phyloP scores from a whole-genome alignment of 2,329 filamentous ascomycete species.

The Aspergillus sp. region DNA sequence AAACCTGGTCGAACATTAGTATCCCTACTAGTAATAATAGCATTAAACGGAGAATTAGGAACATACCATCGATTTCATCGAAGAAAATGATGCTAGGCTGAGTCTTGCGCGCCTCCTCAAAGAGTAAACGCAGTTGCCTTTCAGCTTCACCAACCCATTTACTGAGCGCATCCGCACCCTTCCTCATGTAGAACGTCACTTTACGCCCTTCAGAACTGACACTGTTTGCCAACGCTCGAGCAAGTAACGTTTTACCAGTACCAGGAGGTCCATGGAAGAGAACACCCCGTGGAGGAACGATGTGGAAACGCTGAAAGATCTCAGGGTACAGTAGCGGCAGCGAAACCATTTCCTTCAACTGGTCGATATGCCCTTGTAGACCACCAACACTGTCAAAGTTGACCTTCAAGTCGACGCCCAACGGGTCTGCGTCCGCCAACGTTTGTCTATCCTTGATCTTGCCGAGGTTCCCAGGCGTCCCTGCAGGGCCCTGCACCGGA shows the following conservation, averaged over 20 bases:
- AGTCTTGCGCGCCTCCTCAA: constrained; percentile 90
- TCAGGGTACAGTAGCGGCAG: constrained; percentile 91
- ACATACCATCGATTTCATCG: constrained; percentile 85
- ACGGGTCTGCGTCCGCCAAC: constrained; percentile 85
- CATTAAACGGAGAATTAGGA: background rate
- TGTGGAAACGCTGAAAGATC: constrained; percentile 82
- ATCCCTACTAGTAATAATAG: background rate
- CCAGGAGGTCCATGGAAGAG: constrained; percentile 95
- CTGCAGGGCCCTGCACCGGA: constrained; percentile 48
- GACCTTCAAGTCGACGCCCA: constrained; percentile 86
- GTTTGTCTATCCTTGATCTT: constrained; percentile 91
- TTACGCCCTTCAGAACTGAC: constrained; percentile 84
- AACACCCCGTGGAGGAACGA: constrained; percentile 89
- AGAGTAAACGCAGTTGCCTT: constrained; percentile 83
- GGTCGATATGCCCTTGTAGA: constrained; percentile 86
- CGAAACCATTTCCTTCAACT: constrained; percentile 97
- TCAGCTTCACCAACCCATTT: constrained; percentile 99
- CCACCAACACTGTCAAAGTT: constrained; percentile 94
- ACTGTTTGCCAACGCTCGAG: constrained; percentile 83
- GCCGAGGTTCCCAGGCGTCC: constrained; percentile 74
- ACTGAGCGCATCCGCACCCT: constrained; percentile 92
- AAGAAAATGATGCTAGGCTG: constrained; percentile 99
- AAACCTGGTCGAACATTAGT: constrained; percentile 41
- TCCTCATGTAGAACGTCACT: constrained; percentile 99
- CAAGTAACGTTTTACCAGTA: constrained; percentile 95